Conservation (phyloP, 2,329 filamentous ascomycete species). For the Colletotrichum sp. region DNA sequence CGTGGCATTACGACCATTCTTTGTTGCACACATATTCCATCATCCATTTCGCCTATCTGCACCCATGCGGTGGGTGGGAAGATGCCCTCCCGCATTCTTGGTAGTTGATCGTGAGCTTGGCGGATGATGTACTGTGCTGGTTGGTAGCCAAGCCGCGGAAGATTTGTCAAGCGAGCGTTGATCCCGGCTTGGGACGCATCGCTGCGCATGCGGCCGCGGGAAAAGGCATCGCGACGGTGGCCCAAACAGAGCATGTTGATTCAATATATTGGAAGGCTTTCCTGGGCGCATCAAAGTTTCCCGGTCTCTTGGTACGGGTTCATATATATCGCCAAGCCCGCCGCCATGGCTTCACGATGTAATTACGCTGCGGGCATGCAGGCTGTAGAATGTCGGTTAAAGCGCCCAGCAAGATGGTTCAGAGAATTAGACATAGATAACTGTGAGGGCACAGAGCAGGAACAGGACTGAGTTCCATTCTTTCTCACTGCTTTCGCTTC, state of each 20-base stretch:
- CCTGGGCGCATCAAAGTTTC: neutral
- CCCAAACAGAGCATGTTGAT: neutral
- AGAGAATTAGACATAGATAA: neutral
- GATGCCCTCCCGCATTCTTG: neutral
- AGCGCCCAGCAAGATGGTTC: neutral
- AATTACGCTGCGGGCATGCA: neutral
- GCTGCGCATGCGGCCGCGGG: neutral
- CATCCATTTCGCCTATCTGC: neutral
- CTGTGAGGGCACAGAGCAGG: neutral
- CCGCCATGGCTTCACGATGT: neutral
- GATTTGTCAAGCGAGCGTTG: constrained; percentile 12
- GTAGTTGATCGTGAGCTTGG: constrained; percentile 19
- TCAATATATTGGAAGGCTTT: neutral
- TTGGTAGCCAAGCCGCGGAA: neutral
- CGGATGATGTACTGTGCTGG: neutral
- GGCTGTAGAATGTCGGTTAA: neutral
- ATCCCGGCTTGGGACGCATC: neutral
- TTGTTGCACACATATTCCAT: neutral
- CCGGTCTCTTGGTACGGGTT: neutral
- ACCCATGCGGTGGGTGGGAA: neutral
- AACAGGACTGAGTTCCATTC: neutral
- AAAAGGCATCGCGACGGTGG: neutral
- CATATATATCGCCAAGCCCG: constrained; percentile 1
- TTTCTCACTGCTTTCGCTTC: neutral
- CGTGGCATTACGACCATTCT: neutral